Percentiles rank a stretch among this genome's conserved stretches.
Evolutionary conservation across 2,329 filamentous ascomycete species (phyloP).

Genomic region (Diplodia corticola): DNA sequence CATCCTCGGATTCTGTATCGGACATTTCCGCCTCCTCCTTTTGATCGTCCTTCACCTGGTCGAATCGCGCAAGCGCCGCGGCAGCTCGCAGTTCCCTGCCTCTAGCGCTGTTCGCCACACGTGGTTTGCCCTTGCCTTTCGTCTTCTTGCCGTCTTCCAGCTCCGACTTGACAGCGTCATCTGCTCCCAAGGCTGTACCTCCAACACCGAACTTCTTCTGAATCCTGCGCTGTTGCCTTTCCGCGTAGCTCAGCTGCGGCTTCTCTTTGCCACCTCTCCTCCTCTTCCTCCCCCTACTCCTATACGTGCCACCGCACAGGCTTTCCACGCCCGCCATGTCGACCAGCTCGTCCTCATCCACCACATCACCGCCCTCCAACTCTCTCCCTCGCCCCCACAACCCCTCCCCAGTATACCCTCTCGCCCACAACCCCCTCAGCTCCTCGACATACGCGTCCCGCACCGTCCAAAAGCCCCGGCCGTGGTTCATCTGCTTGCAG

Average conservation of each 20-base stretch:
- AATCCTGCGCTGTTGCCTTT: slow-evolving; percentile 71
- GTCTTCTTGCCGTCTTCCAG: slow-evolving; percentile 66
- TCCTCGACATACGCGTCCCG: slow-evolving; percentile 71
- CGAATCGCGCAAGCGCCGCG: slow-evolving; percentile 74
- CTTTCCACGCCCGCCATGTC: slow-evolving; percentile 66
- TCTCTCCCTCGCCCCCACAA: slow-evolving; percentile 74
- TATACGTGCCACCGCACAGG: slow-evolving; percentile 75
- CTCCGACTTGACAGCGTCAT: slow-evolving; percentile 64
- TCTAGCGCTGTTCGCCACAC: slow-evolving; percentile 71
- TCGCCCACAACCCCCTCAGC: slow-evolving; percentile 69
- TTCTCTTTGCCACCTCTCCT: slow-evolving; percentile 28
- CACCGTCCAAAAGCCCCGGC: slow-evolving; percentile 75
- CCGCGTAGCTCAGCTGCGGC: slow-evolving; percentile 63
- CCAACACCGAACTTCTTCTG: slow-evolving; percentile 74
- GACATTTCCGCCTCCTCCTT: slow-evolving; percentile 36
- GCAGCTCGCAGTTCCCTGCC: slow-evolving; percentile 75
- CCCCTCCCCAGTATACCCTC: slow-evolving; percentile 75
- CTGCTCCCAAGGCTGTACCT: slow-evolving; percentile 68
- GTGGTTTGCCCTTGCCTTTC: slow-evolving; percentile 59
- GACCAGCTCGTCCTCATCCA: slow-evolving; percentile 60
- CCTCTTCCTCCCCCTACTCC: slow-evolving; percentile 47
- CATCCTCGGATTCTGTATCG: slow-evolving; percentile 34
- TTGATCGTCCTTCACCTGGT: slow-evolving; percentile 50
- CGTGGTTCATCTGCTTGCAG: slow-evolving; percentile 91
- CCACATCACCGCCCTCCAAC: slow-evolving; percentile 55